These are phyloP conservation scores for Pythium scleroteichum DNA, from an alignment of 352 stramenopile genomes.

Conservation along the genomic window DNA sequence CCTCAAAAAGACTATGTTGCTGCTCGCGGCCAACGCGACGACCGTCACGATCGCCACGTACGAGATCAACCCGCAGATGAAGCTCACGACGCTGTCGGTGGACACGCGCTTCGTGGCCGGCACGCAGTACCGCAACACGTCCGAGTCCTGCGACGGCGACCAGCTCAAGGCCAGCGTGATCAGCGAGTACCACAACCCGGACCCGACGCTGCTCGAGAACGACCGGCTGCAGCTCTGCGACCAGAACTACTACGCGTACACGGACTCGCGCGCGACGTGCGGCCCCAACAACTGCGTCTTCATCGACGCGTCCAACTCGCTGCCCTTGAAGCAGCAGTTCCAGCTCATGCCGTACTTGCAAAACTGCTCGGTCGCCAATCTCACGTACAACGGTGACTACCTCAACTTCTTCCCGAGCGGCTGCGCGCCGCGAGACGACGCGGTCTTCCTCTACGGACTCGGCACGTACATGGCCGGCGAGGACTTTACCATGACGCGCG, in stretches of 20 bases:
- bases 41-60: constrained; percentile 33
- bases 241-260: constrained; percentile 36
- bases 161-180: constrained; percentile 15
- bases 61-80: constrained; percentile 36
- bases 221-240: constrained; percentile 26
- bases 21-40: constrained; percentile 27
- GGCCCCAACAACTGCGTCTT: constrained; percentile 39
- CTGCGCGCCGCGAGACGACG: constrained; percentile 27
- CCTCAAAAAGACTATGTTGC: constrained; percentile 31
- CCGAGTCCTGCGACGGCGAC: constrained; percentile 28
- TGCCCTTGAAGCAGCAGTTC: constrained; percentile 38
- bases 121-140: constrained; percentile 34
- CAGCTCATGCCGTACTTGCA: constrained; percentile 37
- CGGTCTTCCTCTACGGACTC: constrained; percentile 39
- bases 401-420: constrained; percentile 34
- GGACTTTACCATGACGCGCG: constrained; percentile 13
- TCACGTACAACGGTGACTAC: constrained; percentile 39
- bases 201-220: too few species aligned
- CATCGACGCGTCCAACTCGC: constrained; percentile 29
- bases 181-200: too few species aligned
- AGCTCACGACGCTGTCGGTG: constrained; percentile 36
- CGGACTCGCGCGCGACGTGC: constrained; percentile 27
- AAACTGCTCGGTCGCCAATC: constrained; percentile 33
- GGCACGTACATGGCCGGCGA: constrained; percentile 35
- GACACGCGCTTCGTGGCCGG: constrained; percentile 28